These are phyloP conservation scores for Phyllachora maydis DNA, from an alignment of 2,329 filamentous ascomycete genomes.

Conservation along the genomic window DNA sequence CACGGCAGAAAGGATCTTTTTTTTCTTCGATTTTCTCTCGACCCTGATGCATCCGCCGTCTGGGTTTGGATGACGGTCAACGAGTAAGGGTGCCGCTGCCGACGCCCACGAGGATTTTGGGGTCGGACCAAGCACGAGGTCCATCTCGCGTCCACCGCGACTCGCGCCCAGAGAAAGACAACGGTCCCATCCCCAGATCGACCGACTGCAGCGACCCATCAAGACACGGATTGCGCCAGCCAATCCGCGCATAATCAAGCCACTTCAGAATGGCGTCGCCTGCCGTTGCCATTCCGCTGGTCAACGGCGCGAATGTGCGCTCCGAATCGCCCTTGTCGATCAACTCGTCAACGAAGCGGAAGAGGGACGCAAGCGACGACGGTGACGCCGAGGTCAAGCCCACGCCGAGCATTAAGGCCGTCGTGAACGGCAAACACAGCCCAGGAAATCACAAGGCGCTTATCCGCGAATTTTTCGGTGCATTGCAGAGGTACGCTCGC, in stretches of 20 bases:
- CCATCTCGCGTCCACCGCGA: no score
- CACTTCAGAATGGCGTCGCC: conserved; percentile 15
- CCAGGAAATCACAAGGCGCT: conserved; percentile 13
- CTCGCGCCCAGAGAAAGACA: no score
- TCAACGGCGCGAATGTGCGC: conserved; percentile 11
- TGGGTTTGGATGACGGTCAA: conserved; percentile 8
- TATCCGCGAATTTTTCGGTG: conserved; percentile 18
- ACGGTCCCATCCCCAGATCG: background rate
- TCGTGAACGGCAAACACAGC: conserved; percentile 7
- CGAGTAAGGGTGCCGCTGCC: conserved; percentile 2
- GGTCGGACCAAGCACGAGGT: no score
- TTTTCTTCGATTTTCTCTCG: no score
- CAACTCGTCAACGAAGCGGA: conserved; percentile 25
- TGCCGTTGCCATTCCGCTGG: conserved; percentile 9
- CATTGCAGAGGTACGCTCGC: conserved; percentile 18
- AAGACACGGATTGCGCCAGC: conserved; percentile 2
- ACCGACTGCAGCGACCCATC: background rate
- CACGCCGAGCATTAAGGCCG: conserved; percentile 9
- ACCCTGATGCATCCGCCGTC: no score
- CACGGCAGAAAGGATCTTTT: no score
- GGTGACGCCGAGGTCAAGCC: conserved; percentile 6
- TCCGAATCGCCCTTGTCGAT: conserved; percentile 9
- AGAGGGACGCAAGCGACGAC: conserved; percentile 30
- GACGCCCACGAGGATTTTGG: conserved; percentile 6
- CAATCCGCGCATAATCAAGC: conserved; percentile 4